Percentiles rank a stretch among this genome's conserved stretches.
Evolutionary conservation across 495 filamentous ascomycete genomes (phyloP).

Genomic region (Bryoglossum gracile): DNA sequence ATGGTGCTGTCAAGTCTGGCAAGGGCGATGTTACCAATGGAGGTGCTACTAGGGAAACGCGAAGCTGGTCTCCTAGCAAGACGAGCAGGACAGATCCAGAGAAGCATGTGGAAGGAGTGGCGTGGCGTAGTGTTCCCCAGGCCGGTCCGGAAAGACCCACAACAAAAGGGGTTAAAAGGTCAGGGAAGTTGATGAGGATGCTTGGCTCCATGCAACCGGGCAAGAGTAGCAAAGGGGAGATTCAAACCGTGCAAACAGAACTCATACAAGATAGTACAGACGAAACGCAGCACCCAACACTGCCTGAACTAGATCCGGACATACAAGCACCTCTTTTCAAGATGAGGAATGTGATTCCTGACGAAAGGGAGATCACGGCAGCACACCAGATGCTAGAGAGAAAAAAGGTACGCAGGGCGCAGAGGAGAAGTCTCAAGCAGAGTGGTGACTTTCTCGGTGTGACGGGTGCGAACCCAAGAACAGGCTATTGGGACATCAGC

Average conservation of each 20-base stretch:
- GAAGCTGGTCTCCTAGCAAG: too few relatives aligned
- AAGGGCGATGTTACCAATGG: too few relatives aligned
- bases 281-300: background rate
- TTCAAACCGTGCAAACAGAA: too few relatives aligned
- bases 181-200: background rate
- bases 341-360: slow-evolving; percentile 18
- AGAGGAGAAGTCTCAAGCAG: slow-evolving; percentile 26
- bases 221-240: background rate
- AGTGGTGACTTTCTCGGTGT: slow-evolving; percentile 48
- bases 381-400: slow-evolving; percentile 28
- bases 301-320: background rate
- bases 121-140: background rate
- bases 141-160: background rate
- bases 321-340: slow-evolving; percentile 3
- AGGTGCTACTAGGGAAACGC: too few relatives aligned
- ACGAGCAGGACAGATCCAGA: too few relatives aligned
- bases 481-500: slow-evolving; percentile 38
- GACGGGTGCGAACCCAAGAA: slow-evolving; percentile 46
- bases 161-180: background rate
- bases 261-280: too few relatives aligned
- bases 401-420: slow-evolving; percentile 14
- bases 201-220: background rate
- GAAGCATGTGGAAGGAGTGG: too few relatives aligned
- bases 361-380: slow-evolving; percentile 26
- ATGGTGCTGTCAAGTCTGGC: background rate